These are phyloP conservation scores for Mesembryanthemum crystallinum DNA, from an alignment of 148 eudicot genomes.

Conservation along the genomic window DNA sequence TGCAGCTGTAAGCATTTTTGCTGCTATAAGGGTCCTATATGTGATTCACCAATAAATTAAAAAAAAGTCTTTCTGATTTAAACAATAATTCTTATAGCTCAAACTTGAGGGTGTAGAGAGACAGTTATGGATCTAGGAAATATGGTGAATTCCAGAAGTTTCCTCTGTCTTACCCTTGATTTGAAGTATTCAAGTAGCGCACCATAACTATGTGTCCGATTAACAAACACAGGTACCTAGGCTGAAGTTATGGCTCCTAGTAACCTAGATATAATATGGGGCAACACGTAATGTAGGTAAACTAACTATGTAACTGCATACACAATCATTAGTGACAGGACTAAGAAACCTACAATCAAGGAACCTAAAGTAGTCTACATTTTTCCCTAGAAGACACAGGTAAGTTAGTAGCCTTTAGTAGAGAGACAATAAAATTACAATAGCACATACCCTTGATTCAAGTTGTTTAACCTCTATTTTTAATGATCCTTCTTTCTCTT, in stretches of 20 bases:
- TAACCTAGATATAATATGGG: no score
- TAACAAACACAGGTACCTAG: no score
- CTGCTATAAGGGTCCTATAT: not conserved
- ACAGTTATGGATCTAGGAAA: no score
- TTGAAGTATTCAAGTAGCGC: no score
- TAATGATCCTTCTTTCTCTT: conserved; percentile 52
- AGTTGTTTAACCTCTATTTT: conserved; percentile 62
- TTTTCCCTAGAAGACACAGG: not conserved
- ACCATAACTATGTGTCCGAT: no score
- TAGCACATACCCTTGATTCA: conserved; percentile 54
- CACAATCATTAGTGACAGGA: not conserved
- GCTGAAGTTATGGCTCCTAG: no score
- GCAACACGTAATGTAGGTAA: no score
- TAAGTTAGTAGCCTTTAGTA: not conserved
- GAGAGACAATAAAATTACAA: not conserved
- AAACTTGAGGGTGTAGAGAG: not conserved
- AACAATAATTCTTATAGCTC: no score
- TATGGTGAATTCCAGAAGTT: no score
- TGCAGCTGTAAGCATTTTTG: not conserved
- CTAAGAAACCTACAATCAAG: not conserved
- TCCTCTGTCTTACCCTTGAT: no score
- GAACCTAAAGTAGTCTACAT: not conserved
- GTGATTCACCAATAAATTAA: not conserved
- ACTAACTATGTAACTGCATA: not conserved
- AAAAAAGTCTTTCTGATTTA: no score